Conservation (phyloP, 345 rosid species). For the Melaleuca quinquenervia region DNA sequence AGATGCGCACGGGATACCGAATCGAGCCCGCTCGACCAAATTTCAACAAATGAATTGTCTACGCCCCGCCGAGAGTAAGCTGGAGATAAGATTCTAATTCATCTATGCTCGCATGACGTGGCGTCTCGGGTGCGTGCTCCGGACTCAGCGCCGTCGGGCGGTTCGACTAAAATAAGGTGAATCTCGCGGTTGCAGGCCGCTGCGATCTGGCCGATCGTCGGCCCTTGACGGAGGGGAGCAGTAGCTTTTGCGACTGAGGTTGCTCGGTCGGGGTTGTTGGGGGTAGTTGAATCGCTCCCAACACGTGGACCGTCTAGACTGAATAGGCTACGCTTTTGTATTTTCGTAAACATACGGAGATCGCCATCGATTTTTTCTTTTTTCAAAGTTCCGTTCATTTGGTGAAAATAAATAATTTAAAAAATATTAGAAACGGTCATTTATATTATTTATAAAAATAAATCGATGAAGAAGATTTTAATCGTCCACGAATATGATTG, state of each 20-base stretch:
- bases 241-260: not conserved
- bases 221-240: not conserved
- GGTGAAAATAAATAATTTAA: too few relatives aligned
- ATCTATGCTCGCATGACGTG: not conserved
- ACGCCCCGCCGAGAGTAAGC: not conserved
- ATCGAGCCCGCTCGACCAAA: not conserved
- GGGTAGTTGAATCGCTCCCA: not conserved
- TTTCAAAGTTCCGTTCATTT: too few relatives aligned
- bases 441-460: too few relatives aligned
- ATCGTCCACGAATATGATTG: too few relatives aligned
- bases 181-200: not conserved
- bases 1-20: not conserved
- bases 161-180: not conserved
- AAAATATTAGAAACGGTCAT: too few relatives aligned
- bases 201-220: not conserved
- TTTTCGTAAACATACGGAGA: too few relatives aligned
- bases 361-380: too few relatives aligned
- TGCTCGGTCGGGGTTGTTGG: not conserved
- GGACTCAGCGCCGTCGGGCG: not conserved
- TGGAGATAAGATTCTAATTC: not conserved
- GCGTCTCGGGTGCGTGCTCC: not conserved
- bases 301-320: not conserved
- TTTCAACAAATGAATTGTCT: not conserved
- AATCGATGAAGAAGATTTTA: too few relatives aligned
- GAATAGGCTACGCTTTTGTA: too few relatives aligned